Conservation (phyloP, 2,329 filamentous ascomycete genomes). For the Exophiala oligosperma region DNA sequence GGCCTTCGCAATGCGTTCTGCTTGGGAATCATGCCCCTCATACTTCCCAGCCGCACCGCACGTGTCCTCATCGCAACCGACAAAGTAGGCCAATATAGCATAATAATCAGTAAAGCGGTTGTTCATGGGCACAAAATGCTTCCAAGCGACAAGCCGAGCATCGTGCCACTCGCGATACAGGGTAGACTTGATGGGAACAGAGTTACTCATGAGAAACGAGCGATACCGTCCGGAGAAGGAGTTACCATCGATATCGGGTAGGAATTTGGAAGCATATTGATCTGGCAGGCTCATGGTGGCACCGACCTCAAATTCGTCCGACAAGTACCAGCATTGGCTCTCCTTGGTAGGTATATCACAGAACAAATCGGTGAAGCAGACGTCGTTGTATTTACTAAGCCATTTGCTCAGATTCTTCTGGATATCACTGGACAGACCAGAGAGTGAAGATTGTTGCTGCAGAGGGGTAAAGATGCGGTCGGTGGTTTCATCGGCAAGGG, state of each 20-base stretch:
- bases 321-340: slow-evolving; percentile 49
- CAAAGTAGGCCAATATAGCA: slow-evolving; percentile 72
- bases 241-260: slow-evolving; percentile 77
- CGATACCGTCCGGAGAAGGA: slow-evolving; percentile 69
- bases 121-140: slow-evolving; percentile 80
- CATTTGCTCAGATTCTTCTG: not conserved
- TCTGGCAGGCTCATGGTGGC: slow-evolving; percentile 34
- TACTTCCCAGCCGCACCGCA: not conserved
- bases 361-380: slow-evolving; percentile 45
- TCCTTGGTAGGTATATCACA: slow-evolving; percentile 42
- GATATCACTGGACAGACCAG: slow-evolving; percentile 19
- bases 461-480: slow-evolving; percentile 32
- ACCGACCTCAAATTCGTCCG: slow-evolving; percentile 40
- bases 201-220: slow-evolving; percentile 68
- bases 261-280: slow-evolving; percentile 61
- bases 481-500: slow-evolving; percentile 40
- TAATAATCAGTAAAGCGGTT: slow-evolving; percentile 71
- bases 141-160: slow-evolving; percentile 70
- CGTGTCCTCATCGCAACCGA: slow-evolving; percentile 33
- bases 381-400: slow-evolving; percentile 31
- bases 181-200: slow-evolving; percentile 73
- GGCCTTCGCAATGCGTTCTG: slow-evolving; percentile 63
- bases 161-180: slow-evolving; percentile 83
- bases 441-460: slow-evolving; percentile 35
- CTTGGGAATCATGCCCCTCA: slow-evolving; percentile 51